These are phyloP conservation scores for Rhytidiadelphus loreus DNA, from an alignment of 225 moss, liverwort and hornwort species.

Conservation along the genomic window DNA sequence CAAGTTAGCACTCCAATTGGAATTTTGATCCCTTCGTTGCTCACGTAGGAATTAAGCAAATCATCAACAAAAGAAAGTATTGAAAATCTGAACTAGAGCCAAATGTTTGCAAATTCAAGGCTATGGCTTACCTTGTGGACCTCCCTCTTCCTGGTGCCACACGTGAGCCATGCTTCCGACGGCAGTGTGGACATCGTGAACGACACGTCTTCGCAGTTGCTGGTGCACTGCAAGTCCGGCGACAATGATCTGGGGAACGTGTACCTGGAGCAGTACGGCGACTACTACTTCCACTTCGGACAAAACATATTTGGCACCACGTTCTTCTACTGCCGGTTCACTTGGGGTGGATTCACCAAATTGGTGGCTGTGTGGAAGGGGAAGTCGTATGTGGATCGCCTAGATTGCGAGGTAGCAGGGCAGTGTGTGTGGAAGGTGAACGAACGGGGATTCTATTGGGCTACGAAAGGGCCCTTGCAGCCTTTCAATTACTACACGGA, in stretches of 20 bases:
- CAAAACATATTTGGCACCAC: conserved; percentile 26
- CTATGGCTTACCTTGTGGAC: not conserved
- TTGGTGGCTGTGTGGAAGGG: conserved; percentile 10
- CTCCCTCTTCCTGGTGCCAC: not conserved
- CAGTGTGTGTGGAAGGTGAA: conserved; percentile 28
- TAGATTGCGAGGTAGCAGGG: conserved; percentile 5
- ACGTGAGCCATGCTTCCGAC: not conserved
- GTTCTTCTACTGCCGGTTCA: conserved; percentile 16
- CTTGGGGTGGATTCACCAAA: not conserved
- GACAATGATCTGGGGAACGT: conserved; percentile 15
- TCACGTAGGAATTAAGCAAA: not conserved
- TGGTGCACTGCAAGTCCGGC: conserved; percentile 22
- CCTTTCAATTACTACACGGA: not conserved
- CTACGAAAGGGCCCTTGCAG: conserved; percentile 8
- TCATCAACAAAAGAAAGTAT: too few relatives aligned
- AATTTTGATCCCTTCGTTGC: not conserved
- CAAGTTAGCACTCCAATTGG: not conserved
- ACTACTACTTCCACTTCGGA: conserved; percentile 22
- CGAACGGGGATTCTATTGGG: conserved; percentile 14
- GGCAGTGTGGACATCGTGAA: conserved; percentile 26
- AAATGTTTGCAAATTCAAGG: not conserved
- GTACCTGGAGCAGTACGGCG: conserved; percentile 9
- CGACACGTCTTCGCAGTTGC: not conserved
- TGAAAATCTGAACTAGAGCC: not conserved
- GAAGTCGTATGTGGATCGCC: conserved; percentile 5